Conservation (phyloP, 2,329 filamentous ascomycete species). For the Nemania serpens region DNA sequence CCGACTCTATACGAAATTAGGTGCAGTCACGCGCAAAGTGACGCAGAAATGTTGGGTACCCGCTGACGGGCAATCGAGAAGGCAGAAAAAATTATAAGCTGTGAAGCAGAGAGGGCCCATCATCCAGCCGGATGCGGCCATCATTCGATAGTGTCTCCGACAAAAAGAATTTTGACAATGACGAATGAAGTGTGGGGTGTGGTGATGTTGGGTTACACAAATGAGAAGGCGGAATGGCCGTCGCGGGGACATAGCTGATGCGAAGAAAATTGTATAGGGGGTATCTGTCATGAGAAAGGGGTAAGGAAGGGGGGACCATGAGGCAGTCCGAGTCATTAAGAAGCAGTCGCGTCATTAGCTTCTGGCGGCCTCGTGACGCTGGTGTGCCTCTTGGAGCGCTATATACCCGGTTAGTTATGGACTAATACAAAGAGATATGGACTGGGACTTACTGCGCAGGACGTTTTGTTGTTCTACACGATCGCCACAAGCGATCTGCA, state of each 20-base stretch:
- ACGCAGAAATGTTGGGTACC: constrained; percentile 7
- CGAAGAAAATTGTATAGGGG: constrained; percentile 29
- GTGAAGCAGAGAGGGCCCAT: constrained; percentile 28
- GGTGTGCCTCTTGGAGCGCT: constrained; percentile 52
- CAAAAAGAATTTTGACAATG: constrained; percentile 12
- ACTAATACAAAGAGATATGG: not conserved
- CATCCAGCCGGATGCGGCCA: constrained; percentile 15
- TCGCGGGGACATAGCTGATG: constrained; percentile 25
- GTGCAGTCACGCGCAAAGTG: constrained; percentile 20
- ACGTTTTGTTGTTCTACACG: constrained; percentile 60
- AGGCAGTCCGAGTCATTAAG: constrained; percentile 14
- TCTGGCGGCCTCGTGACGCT: constrained; percentile 42
- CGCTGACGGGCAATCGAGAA: constrained; percentile 14
- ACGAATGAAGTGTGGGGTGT: constrained; percentile 15
- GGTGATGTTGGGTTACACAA: constrained; percentile 28
- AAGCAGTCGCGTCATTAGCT: constrained; percentile 34
- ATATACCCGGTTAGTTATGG: constrained; percentile 34
- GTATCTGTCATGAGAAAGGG: constrained; percentile 38
- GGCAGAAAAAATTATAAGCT: constrained; percentile 31
- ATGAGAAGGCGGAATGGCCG: constrained; percentile 35
- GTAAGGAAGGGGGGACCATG: constrained; percentile 25
- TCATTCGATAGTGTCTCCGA: constrained; percentile 12
- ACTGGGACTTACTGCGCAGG: constrained; percentile 55
- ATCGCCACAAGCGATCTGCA: constrained; percentile 69
- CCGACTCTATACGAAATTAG: constrained; percentile 11